A percentile compares a stretch with the other conserved stretches of the same genome.
These are phyloP conservation scores for Mycena latifolia DNA, from an alignment of 768 basidiomycete species.

Conservation along the genomic window DNA sequence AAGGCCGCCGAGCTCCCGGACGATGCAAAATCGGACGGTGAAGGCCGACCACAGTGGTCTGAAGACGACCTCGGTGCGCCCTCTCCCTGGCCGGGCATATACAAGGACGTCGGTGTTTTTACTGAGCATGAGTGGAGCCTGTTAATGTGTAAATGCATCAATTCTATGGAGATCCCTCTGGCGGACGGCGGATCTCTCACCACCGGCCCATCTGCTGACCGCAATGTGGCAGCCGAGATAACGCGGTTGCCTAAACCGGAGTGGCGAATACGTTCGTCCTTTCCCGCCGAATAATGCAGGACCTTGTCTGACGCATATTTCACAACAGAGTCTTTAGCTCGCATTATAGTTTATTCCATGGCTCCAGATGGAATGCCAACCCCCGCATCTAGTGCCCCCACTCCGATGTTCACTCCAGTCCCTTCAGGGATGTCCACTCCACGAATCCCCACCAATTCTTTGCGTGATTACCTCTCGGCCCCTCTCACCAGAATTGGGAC, in stretches of 20 bases:
- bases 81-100: slow-evolving; percentile 77
- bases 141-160: slow-evolving; percentile 90
- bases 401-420: slow-evolving; percentile 80
- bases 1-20: slow-evolving; percentile 75
- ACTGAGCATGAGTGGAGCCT: slow-evolving; percentile 87
- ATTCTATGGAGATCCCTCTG: slow-evolving; percentile 84
- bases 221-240: slow-evolving; percentile 79
- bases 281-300: slow-evolving; percentile 7
- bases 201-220: slow-evolving; percentile 83
- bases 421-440: slow-evolving; percentile 74
- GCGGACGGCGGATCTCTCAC: slow-evolving; percentile 81
- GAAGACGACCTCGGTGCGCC: slow-evolving; percentile 54
- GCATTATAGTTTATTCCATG: slow-evolving; percentile 93
- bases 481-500: slow-evolving; percentile 61
- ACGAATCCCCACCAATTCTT: slow-evolving; percentile 54
- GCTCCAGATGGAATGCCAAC: slow-evolving; percentile 69
- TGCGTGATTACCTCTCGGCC: slow-evolving; percentile 71
- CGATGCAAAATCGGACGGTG: slow-evolving; percentile 73
- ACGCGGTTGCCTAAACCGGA: slow-evolving; percentile 76
- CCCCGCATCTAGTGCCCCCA: slow-evolving; percentile 72
- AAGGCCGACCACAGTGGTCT: slow-evolving; percentile 69
- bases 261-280: slow-evolving; percentile 71
- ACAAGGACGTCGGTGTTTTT: slow-evolving; percentile 90
- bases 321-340: slow-evolving; percentile 77
- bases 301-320: slow-evolving; percentile 20